Evolutionary conservation across 352 stramenopile species (phyloP), one percentile per base, ranked within the genome.

Genomic region (Saprolegnia diclina): DNA sequence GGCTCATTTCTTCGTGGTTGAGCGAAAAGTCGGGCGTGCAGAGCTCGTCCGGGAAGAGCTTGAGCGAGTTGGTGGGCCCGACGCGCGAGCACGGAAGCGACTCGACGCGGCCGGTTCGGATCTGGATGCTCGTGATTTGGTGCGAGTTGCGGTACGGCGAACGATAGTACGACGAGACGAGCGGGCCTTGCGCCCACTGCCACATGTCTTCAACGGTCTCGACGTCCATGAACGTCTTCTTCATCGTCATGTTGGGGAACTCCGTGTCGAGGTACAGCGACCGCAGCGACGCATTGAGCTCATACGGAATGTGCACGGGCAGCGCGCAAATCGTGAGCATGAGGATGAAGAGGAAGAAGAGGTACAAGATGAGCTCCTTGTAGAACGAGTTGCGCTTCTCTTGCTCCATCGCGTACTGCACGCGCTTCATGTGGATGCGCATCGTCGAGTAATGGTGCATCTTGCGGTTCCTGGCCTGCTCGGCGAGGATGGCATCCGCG

Each of bases 311-410:
- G 53, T 92, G 82, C 32, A 92, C 63, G 18, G 83, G 83, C 50
- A 92, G 68, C 54, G 80, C 84, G 42, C 88, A 74, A 24, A 92
- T 62, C 40, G 82, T 85, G 40, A 74, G 67, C 76, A 90, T 81
- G 19, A 92, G 69, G 14, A 90, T 74, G 9, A 69, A 72, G 42
- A 92, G 73, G 64, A 92, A 92, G 48, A 80, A 74, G 62, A 92
- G 54, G 65, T 92, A 92, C 13, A 90, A 74, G 16, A 92, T 65
- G 19, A 92, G 72, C 44, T 92, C 84, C 65, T 82, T 80, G 79
- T 92, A 92, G 50, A 91, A 91, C 59, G 87, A 87, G 74, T 89
- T 91, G 74, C 83, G 81, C 64, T 91, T 91, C 71, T 90, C 84
- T 63, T 91, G 82, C 71, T 92, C 82, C 26, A 91, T 75, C 63